Base-by-base conservation (phyloP, 768 basidiomycete genomes). In the Boletus subparvulus region DNA sequence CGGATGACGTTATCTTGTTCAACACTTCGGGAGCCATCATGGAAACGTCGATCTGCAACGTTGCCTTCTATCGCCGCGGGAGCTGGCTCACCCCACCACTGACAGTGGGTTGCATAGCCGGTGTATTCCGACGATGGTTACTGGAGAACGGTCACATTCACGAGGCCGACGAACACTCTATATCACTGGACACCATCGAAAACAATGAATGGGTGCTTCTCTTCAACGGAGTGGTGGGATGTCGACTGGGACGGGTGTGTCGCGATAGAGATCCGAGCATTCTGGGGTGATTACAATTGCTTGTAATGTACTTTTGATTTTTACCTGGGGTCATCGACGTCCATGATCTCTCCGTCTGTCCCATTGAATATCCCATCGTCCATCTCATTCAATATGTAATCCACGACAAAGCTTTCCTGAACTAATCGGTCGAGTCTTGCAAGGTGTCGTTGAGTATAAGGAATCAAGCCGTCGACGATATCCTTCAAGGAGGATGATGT, bases 341-440 rank as follows among this genome's bases (percentile, higher is more conserved):
- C 78, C 78, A 81, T 80, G 42, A 59, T 58, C 24, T 61, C 68
- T 33, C 76, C 75, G 21, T 82, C 80, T 33, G 78, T 75, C 26
- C 70, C 78, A 61, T 78, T 80, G 52, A 89, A 82, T 72, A 89
- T 79, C 26, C 87, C 88, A 60, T 82, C 87, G 65, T 92, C 92
- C 92, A 94, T 94, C 77, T 94, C 91, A 16, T 82, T 83, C 32
- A 94, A 75, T 54, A 94, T 78, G 61, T 90, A 95, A 69, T 99
- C 97, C 53, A 99, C 83, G 60, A 97, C 86, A 66, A 94, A 98
- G 69, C 93, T 97, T 66, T 98, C 97, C 75, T 97, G 92, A 33
- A 97, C 83, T 53, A 97, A 74, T 67, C 85, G 83, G 56, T 95
- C 92, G 70, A 94, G 82, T 62, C 95, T 78, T 37, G 86, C 75